Evolutionary conservation across 2,329 filamentous ascomycete genomes (phyloP).

Genomic region (Aureobasidium sp.): DNA sequence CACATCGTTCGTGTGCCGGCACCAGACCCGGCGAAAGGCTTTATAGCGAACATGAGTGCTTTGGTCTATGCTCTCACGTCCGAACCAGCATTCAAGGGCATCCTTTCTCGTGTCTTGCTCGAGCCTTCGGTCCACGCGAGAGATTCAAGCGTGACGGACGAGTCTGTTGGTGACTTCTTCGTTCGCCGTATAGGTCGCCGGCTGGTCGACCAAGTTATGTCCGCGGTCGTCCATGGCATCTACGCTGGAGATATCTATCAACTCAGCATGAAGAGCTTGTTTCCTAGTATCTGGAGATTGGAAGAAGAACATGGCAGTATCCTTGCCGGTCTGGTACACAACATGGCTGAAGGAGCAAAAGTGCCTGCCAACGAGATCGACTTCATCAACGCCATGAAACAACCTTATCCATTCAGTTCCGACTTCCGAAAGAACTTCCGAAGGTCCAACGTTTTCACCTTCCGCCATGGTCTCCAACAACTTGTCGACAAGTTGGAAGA

Average conservation of each 20-base stretch:
- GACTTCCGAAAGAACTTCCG: constrained; percentile 25
- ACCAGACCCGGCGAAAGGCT: constrained; percentile 24
- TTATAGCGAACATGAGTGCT: constrained; percentile 25
- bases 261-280: constrained; percentile 61
- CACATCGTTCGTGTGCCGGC: constrained; percentile 59
- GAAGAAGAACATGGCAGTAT: constrained; percentile 38
- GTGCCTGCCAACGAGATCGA: constrained; percentile 27
- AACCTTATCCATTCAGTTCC: constrained; percentile 13
- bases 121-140: constrained; percentile 25
- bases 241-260: constrained; percentile 83
- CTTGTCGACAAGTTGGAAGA: constrained; percentile 29
- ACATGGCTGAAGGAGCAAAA: constrained; percentile 23
- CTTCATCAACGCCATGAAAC: constrained; percentile 21
- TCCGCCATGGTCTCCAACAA: constrained; percentile 35
- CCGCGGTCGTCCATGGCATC: constrained; percentile 73
- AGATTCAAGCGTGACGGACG: constrained; percentile 43
- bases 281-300: constrained; percentile 42
- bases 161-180: constrained; percentile 64
- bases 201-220: constrained; percentile 63
- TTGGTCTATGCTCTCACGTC: constrained; percentile 31
- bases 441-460: constrained; percentile 33
- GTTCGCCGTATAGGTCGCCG: constrained; percentile 45
- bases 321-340: constrained; percentile 22
- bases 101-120: constrained; percentile 27
- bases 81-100: constrained; percentile 49